Evolutionary conservation across 495 filamentous ascomycete genomes (phyloP), one percentile per base, ranked within the genome.

Genomic region (Tuber indicum): DNA sequence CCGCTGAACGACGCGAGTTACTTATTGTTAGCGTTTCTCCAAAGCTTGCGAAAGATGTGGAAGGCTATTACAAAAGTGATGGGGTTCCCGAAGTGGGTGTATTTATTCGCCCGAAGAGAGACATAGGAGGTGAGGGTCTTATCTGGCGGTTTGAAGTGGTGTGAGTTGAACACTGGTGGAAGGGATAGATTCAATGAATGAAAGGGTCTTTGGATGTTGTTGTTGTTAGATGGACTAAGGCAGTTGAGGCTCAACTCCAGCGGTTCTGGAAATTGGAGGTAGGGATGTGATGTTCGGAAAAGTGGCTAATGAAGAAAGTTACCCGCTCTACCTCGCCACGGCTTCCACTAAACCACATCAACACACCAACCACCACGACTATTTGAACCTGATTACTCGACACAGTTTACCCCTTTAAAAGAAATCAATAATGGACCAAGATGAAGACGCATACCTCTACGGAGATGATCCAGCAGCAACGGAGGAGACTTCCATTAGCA

Each of bases 391-490:
- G 41, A 17, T 49, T 47, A 39, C 26, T 46, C 19, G 4, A 71
- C 49, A 76, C 71, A 71, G 32, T 62, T 70, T 44, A 76, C 72
- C 52, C 69, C 52, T 4, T 14, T 58, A 58, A 58, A 58, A 26
- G 44, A 44, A 44, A n/a, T 72, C 72, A 45, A 70, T 62, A 36
- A 84, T 84, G 82, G 82, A 84, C 23, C 82, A 84, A 42, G 83
- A 84, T 58, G 81, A 82, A 41, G 83, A 84, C 41, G 83, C 83
- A 26, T 83, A 75, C 74, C 81, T 84, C 75, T 84, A 84, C 75
- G 81, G 81, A 32, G 79, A 82, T 17, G 71, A 78, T 7, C 45
- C 49, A 32, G 26, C 26, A 6, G 12, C 73, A n/a, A 72, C 43
- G 17, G 62, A 32, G 17, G 46, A 43, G 19, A 74, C 72, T 23